Evolutionary conservation across 1,284 basidiomycete genomes (phyloP), one percentile per base, ranked within the genome.

Genomic region (Afroboletus lepidellus): DNA sequence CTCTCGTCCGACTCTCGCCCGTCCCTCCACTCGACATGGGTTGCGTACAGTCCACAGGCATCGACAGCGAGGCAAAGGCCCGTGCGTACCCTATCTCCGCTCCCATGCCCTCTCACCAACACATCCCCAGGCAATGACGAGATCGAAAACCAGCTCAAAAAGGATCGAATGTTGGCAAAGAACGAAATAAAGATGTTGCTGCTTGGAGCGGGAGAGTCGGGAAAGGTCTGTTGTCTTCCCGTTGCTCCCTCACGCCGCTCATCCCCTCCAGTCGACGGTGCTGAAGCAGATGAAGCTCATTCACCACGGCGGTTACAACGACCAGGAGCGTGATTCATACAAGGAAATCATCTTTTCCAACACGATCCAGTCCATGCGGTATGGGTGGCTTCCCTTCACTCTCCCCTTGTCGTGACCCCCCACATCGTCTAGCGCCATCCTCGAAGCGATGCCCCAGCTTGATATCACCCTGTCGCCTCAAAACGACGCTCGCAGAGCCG

Each of bases 271-370:
- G 84, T 94, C 92, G 21, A 96, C 94, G 3, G 90, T 97, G 23
- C 79, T 97, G 56, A 96, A 97, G 75, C 94, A 96, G 73, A 96
- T 96, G 94, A 93, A 95, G 69, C 84, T 96, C 69, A 96, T 97
- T 55, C 90, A 96, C 70, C 89, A 90, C 55, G 90, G 88, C 53
- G 86, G 94, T 2, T 98, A 98, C 78, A 92, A 90, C 57, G 84
- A 88, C 54, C 84, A 87, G 61, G 96, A 99, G 74, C 80, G 95
- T 46, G 92, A 96, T 59, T 92, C 90, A 37, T 98, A 97, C 83
- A 94, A 94, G 72, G 95, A 98, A 74, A 98, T 98, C 66, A 95
- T 98, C 67, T 98, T 85, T 67, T 93, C 92, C 50, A 98, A 98
- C 72, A 97, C 94, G 9, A 84, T 98, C 55, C 95, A 98, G 73